Evolutionary conservation across 768 basidiomycete genomes (phyloP).

Genomic region (Lactarius trivialis): DNA sequence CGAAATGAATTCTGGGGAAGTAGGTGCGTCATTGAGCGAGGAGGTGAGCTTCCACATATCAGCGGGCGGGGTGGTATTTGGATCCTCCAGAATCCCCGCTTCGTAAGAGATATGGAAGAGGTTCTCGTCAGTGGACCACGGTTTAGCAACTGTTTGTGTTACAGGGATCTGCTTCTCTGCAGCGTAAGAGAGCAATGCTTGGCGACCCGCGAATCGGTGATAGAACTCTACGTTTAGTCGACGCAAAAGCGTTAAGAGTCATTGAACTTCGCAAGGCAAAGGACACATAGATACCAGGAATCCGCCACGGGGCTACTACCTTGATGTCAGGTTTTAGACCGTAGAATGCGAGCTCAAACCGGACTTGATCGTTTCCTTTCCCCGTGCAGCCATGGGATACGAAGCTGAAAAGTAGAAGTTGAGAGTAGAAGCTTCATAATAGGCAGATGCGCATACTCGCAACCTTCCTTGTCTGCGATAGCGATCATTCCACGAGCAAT

Average conservation of each 20-base stretch:
- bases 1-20: conserved; percentile 65
- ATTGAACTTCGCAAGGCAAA: not conserved
- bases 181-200: conserved; percentile 87
- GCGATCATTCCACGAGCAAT: conserved; percentile 99
- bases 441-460: conserved; percentile 64
- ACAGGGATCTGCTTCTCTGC: conserved; percentile 87
- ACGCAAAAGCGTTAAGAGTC: not conserved
- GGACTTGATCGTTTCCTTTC: conserved; percentile 99
- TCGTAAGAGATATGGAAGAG: conserved; percentile 99
- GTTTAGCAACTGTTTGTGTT: conserved; percentile 90
- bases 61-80: conserved; percentile 82
- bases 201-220: conserved; percentile 93
- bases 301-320: conserved; percentile 96
- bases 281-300: conserved; percentile 56
- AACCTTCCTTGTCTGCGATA: conserved; percentile 81
- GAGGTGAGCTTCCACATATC: conserved; percentile 99
- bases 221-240: conserved; percentile 66
- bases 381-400: conserved; percentile 99
- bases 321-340: conserved; percentile 98
- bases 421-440: not conserved
- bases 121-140: conserved; percentile 99
- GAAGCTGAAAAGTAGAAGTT: conserved; percentile 44
- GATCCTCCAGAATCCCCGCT: conserved; percentile 97
- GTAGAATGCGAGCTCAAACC: conserved; percentile 98
- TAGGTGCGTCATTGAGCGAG: conserved; percentile 76